phyloP scores from a whole-genome alignment of 768 basidiomycete genomes.

The Mycena epipterygia region DNA sequence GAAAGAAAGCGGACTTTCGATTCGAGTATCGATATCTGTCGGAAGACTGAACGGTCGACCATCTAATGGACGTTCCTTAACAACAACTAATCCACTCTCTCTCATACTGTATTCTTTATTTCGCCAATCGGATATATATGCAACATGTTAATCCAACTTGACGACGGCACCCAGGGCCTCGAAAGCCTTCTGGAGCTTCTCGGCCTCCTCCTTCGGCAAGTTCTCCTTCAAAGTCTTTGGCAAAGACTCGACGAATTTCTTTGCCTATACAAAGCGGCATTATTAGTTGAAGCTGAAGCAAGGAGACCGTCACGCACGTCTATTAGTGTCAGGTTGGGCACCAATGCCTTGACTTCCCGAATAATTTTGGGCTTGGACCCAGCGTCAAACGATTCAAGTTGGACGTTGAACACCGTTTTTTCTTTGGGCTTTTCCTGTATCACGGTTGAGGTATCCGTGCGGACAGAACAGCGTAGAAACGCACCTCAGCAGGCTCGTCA shows the following conservation, averaged over 20 bases:
- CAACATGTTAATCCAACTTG: conserved; percentile 74
- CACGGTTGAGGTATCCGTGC: background rate
- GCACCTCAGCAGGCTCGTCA: conserved; percentile 78
- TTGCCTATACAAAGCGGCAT: conserved; percentile 79
- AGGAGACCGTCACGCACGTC: conserved; percentile 72
- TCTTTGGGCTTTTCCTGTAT: conserved; percentile 94
- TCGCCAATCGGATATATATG: conserved; percentile 37
- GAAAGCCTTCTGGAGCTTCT: conserved; percentile 94
- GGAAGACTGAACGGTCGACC: conserved; percentile 72
- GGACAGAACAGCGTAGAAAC: conserved; percentile 38
- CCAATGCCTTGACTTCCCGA: conserved; percentile 95
- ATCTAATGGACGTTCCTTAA: background rate
- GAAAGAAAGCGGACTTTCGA: conserved; percentile 98
- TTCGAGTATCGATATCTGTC: conserved; percentile 97
- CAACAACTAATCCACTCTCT: conserved; percentile 27
- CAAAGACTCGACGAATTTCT: conserved; percentile 98
- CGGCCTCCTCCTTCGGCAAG: conserved; percentile 96
- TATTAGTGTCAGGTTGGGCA: conserved; percentile 96
- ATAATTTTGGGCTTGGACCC: conserved; percentile 96
- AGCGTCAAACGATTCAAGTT: conserved; percentile 94
- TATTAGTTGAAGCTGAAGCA: background rate
- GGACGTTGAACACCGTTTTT: conserved; percentile 97
- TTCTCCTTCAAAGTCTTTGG: conserved; percentile 96
- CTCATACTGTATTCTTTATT: conserved; percentile 32
- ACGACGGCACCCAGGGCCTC: conserved; percentile 91